Evolutionary conservation across 1,284 basidiomycete genomes (phyloP).

Genomic region (Ceratobasidium sp.): DNA sequence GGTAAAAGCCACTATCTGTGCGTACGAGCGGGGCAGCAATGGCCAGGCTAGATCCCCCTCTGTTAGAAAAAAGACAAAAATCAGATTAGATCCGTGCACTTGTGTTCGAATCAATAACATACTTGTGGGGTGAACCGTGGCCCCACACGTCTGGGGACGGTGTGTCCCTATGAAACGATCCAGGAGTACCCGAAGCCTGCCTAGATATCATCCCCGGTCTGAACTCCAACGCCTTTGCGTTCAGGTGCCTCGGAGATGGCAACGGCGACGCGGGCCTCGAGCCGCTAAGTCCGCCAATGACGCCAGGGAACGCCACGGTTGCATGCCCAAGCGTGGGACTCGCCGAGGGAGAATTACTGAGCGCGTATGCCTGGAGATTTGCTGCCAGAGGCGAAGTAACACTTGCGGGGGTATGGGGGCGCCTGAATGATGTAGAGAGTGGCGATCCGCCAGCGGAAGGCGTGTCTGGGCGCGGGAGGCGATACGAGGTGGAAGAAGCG

Average conservation of each 20-base stretch:
- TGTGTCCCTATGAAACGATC: conserved; percentile 71
- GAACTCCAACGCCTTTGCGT: conserved; percentile 74
- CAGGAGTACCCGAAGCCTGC: conserved; percentile 68
- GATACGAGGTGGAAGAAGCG: conserved; percentile 74
- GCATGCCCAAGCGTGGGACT: conserved; percentile 74
- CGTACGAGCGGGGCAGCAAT: conserved; percentile 85
- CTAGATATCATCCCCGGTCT: conserved; percentile 74
- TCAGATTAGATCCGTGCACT: conserved; percentile 62
- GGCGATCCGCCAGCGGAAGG: conserved; percentile 67
- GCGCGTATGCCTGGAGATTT: conserved; percentile 58
- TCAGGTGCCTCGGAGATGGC: conserved; percentile 65
- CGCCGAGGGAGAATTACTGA: conserved; percentile 66
- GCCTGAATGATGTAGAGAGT: conserved; percentile 73
- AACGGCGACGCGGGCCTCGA: conserved; percentile 66
- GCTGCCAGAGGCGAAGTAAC: conserved; percentile 73
- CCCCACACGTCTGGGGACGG: conserved; percentile 83
- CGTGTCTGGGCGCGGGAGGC: conserved; percentile 70
- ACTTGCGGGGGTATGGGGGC: conserved; percentile 73
- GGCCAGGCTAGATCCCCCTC: conserved; percentile 83
- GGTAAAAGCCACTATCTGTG: conserved; percentile 70
- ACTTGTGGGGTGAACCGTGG: conserved; percentile 58
- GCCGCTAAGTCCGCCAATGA: conserved; percentile 57
- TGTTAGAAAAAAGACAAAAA: conserved; percentile 51
- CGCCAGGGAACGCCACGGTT: conserved; percentile 53
- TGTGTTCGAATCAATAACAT: not conserved